A percentile compares a stretch with the other conserved stretches of the same genome.
These are phyloP conservation scores for Yamadazyma phyllophila DNA, from an alignment of 805 yeast genomes.

Conservation along the genomic window DNA sequence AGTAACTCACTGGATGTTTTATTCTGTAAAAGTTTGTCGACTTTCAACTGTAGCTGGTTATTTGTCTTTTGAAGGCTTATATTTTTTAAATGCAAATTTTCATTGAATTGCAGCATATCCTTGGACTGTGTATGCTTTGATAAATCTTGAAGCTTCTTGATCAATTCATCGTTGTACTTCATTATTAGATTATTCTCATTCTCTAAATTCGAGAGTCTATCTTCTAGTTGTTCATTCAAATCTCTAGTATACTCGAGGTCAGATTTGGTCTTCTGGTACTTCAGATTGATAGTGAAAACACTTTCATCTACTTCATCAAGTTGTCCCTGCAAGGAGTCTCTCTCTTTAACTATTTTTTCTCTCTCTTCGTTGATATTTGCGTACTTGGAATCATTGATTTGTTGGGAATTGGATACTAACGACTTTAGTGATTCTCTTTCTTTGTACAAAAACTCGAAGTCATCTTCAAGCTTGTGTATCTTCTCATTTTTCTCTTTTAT, in stretches of 20 bases:
- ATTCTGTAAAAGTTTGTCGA: constrained; percentile 48
- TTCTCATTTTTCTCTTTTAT: constrained; percentile 32
- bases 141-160: constrained; percentile 20
- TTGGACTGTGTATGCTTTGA: constrained; percentile 10
- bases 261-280: constrained; percentile 33
- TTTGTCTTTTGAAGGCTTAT: constrained; percentile 45
- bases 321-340: constrained; percentile 6
- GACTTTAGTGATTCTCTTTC: constrained; percentile 33
- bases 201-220: constrained; percentile 31
- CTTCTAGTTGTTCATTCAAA: constrained; percentile 37
- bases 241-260: constrained; percentile 33
- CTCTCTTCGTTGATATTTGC: constrained; percentile 20
- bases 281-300: constrained; percentile 16
- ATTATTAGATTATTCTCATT: constrained; percentile 16
- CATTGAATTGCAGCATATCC: constrained; percentile 14
- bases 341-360: constrained; percentile 19
- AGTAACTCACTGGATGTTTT: constrained; percentile 50
- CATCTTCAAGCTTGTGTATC: constrained; percentile 29
- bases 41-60: constrained; percentile 51
- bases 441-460: constrained; percentile 34
- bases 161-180: constrained; percentile 28
- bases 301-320: constrained; percentile 14
- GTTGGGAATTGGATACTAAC: constrained; percentile 29
- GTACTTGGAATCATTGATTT: constrained; percentile 20
- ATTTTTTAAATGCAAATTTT: constrained; percentile 28